Conservation (phyloP, 2,329 filamentous ascomycete genomes). For the Lachnellula willkommii region DNA sequence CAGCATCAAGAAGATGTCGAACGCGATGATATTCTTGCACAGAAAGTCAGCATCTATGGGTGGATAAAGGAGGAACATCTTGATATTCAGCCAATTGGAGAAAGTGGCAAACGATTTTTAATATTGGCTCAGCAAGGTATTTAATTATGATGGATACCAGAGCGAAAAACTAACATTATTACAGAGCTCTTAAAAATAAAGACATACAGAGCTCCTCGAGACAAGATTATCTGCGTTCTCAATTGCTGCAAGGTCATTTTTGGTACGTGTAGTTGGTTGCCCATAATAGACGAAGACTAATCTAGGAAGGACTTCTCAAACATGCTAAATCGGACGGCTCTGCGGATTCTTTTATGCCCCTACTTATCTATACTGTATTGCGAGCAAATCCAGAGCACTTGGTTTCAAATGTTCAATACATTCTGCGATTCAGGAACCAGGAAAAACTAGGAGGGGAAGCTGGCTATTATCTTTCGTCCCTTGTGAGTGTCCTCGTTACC, state of each 20-base stretch:
- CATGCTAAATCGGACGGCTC: conserved; percentile 92
- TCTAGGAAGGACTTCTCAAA: conserved; percentile 65
- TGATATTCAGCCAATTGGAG: conserved; percentile 79
- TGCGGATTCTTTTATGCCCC: conserved; percentile 89
- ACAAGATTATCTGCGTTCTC: conserved; percentile 96
- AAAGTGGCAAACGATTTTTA: conserved; percentile 84
- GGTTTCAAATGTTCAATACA: conserved; percentile 97
- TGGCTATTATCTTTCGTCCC: conserved; percentile 92
- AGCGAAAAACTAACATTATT: conserved; percentile 2
- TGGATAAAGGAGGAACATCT: conserved; percentile 93
- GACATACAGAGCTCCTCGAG: conserved; percentile 89
- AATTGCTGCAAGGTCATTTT: conserved; percentile 99
- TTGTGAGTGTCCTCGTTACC: conserved; percentile 50
- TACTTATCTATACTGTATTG: conserved; percentile 92
- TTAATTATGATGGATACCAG: background rate
- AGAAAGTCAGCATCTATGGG: conserved; percentile 94
- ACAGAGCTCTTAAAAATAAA: conserved; percentile 91
- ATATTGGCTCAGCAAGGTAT: conserved; percentile 82
- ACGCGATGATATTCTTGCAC: conserved; percentile 87
- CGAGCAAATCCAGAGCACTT: conserved; percentile 92
- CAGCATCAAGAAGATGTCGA: conserved; percentile 99
- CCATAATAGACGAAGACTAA: conserved; percentile 15
- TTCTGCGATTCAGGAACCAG: conserved; percentile 92
- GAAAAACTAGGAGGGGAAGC: conserved; percentile 97
- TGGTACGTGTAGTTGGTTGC: conserved; percentile 46